Base-by-base conservation (phyloP, 345 rosid species). In the Isatis tinctoria region DNA sequence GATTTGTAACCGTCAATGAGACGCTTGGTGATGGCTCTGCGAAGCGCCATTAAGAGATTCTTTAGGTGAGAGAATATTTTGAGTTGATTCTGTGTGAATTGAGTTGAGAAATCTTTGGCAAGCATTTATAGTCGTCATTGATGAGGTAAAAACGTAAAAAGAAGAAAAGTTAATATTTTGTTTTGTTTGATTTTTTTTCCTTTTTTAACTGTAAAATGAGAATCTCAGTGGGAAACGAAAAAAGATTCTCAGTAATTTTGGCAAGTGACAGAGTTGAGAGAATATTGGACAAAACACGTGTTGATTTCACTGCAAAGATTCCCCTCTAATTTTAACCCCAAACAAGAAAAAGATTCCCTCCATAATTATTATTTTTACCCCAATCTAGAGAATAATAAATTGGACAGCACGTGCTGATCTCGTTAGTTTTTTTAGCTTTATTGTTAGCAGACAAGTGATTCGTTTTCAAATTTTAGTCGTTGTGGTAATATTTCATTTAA, bases 11-110 rank as follows among this genome's bases (percentile, higher is more conserved):
- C 8, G 81, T 67, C 41, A 36, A 60, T 48, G 39, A 82, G 53
- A 67, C 90, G 83, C 65, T 82, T 84, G 10, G 80, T 35, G 24
- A 87, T 61, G 0, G 75, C 61, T 66, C 62, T 83, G 0, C 83
- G 88, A 58, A 86, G 82, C 65, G 91, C 88, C 97, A 90, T 88
- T 73, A 69, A 53, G 27, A 37, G 61, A 61, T 27, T 56, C 18
- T 32, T 65, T 47, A 11, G 30, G 65, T 62, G 36, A 41, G 69
- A 65, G 70, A 66, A 66, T 66, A 36, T 66, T 30, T 32, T 61
- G 36, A 18, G 51, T 37, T 37, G 68, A 18, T 52, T 74, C 20
- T 59, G 24, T 37, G 39, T 36, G 72, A 57, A 0, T 74, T 70
- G 49, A 2, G 4, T 32, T 26, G 47, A 10, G 65, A 73, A 43